Base-by-base conservation (phyloP, 2,329 filamentous ascomycete species). In the Aspergillus clavatus region DNA sequence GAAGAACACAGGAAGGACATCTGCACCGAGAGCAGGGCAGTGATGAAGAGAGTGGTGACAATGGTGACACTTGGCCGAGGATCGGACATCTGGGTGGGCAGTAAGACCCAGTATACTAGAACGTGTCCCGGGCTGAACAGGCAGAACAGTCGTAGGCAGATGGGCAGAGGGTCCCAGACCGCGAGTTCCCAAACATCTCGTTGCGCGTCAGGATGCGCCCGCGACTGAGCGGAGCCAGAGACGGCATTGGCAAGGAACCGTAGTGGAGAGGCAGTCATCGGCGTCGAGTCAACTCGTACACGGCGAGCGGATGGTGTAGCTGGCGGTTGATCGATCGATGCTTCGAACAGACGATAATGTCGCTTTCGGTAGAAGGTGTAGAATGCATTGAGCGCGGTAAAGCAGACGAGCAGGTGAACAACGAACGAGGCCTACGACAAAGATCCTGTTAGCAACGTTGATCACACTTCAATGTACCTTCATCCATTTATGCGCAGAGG, bases 161-260 rank as follows among this genome's bases (percentile, higher is more conserved):
- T 77, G 2, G 90, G 89, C 38, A 91, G 79, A 26, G 94, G 93
- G 63, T 97, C 90, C 93, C 93, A 98, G 5, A 97, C 78, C 1
- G 85, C 80, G 40, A 98, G 71, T 68, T 98, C 90, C 93, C 93
- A 98, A 7, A 98, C 93, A 66, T 98, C 90, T 8, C 84, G 80
- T 21, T 80, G 79, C 45, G 83, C 81, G 53, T 68, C 61, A 0
- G 91, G 88, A 67, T 96, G 87, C 22, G 89, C 86, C 61, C 89
- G 82, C 21, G 87, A 83, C 53, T 90, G 82, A n/a, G 89, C 87
- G 18, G 81, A 84, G 27, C 84, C 81, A 21, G 81, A 76, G 26
- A 95, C 70, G 36, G 87, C 73, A 51, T 78, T 81, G 22, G 83
- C 79, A 28, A 97, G 67, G 46, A 88, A 84, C 43, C 83, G 81